phyloP scores from a whole-genome alignment of 305 asterid species.

The Caryopteris hybrid region DNA sequence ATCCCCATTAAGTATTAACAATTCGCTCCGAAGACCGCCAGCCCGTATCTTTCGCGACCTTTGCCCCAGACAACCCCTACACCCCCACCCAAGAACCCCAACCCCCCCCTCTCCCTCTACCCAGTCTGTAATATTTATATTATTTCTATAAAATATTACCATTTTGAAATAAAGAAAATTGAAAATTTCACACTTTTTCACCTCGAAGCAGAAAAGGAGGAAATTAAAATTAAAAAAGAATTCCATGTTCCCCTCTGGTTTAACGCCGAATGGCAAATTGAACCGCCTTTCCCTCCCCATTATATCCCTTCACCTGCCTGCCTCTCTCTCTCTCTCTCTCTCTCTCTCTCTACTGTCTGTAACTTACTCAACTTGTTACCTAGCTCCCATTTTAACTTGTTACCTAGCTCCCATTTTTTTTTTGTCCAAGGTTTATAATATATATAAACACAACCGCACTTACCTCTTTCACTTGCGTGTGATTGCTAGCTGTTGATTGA shows the following conservation, averaged over 20 bases:
- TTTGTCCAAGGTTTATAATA: too few species aligned
- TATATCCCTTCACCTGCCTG: constrained; percentile 52
- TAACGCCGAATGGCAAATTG: constrained; percentile 61
- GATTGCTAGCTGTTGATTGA: too few species aligned
- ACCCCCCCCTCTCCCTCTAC: too few species aligned
- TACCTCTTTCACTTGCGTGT: constrained; percentile 4
- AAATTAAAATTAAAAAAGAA: neutral
- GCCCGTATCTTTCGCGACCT: constrained; percentile 65
- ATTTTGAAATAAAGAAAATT: too few species aligned
- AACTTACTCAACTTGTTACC: constrained; percentile 4
- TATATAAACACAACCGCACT: neutral
- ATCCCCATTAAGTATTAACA: neutral
- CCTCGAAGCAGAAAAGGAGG: too few species aligned
- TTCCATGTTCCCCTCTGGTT: constrained; percentile 32
- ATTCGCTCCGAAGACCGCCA: constrained; percentile 16
- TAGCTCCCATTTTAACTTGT: neutral
- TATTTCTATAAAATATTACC: too few species aligned
- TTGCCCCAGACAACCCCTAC: constrained; percentile 50
- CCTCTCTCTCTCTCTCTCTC: neutral
- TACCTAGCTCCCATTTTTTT: neutral
- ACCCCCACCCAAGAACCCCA: constrained; percentile 2
- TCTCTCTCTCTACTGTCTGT: neutral
- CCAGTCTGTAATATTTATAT: too few species aligned
- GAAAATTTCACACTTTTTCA: too few species aligned
- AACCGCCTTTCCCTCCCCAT: constrained; percentile 71